A percentile compares a stretch with the other conserved stretches of the same genome.
These are phyloP conservation scores for Annona cherimola DNA, from an alignment of 164 flowering plant species.

Conservation along the genomic window DNA sequence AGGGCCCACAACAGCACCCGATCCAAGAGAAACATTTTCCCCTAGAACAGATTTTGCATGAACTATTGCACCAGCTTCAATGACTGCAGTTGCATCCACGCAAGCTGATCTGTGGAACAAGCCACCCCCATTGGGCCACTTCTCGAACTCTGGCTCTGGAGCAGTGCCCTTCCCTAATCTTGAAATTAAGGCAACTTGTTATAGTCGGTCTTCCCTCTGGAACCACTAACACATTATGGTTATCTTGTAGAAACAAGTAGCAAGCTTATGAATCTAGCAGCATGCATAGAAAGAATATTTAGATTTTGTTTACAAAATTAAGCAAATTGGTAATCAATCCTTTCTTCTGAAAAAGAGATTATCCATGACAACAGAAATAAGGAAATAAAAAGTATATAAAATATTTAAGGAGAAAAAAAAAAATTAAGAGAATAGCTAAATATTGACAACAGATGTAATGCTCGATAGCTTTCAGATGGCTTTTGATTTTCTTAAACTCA, in stretches of 20 bases:
- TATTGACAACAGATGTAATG: too few species aligned
- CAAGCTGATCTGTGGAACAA: conserved; percentile 53
- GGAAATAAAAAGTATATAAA: too few species aligned
- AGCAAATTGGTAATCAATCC: background rate
- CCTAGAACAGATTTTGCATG: conserved; percentile 52
- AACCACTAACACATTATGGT: background rate
- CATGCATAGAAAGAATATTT: background rate
- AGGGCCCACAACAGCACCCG: conserved; percentile 79
- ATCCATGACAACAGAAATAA: too few species aligned
- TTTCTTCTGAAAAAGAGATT: too few species aligned
- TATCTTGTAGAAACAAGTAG: background rate
- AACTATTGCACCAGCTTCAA: conserved; percentile 73
- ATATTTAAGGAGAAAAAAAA: too few species aligned
- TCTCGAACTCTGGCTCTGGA: conserved; percentile 33
- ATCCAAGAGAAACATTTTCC: conserved; percentile 54
- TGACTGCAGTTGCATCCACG: conserved; percentile 47
- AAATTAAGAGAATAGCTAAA: too few species aligned
- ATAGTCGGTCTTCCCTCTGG: background rate
- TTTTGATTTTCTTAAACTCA: too few species aligned
- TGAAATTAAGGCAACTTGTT: background rate
- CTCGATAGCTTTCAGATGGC: too few species aligned
- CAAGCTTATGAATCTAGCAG: background rate
- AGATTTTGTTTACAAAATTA: too few species aligned
- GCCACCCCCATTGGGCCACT: conserved; percentile 86
- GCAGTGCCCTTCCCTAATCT: conserved; percentile 5